Base-by-base conservation (phyloP, 768 basidiomycete species). In the Leccinum variicolor region DNA sequence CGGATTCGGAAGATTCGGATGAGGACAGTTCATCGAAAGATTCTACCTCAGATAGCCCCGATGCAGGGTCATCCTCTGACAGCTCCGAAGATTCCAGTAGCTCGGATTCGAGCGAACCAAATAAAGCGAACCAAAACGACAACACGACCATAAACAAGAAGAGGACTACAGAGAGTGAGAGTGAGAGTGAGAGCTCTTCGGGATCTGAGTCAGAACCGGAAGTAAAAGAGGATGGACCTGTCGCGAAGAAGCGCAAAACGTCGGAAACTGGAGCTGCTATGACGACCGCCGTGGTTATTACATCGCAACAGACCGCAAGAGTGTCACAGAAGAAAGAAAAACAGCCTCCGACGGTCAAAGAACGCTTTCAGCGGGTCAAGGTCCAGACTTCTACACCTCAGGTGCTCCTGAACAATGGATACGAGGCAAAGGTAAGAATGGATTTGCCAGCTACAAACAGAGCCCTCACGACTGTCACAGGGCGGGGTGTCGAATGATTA, bases 301-400 rank as follows among this genome's bases (percentile, higher is more conserved):
- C 4, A 3, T 54, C 54, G 23, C 60, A 57, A 48, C 51, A 52
- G 21, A 48, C 7, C 3, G 52, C 51, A 19, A 21, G 21, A 41
- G 10, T 45, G n/a, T 21, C 14, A 14, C 58, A 59, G 26, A 59
- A 46, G 17, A 62, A 58, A 25, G 62, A 57, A 43, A 72, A 65
- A 7, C 46, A 58, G 2, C 75, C 65, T 23, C 74, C 76, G 39
- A 77, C 73, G 56, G 67, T 61, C 34, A 87, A 84, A 65, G 80
- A 83, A 52, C 87, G 91, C 19, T 99, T 98, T 78, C 84, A 85
- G 67, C 78, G 94, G 25, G 82, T 95, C 59, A 87, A 94, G 62
- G 76, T 79, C 2, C 84, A 88, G 19, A 77, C 83, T 45, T 76
- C 90, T 4, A 62, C 71, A 29, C 14, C 67, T 0, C 69, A 74